phyloP scores from a whole-genome alignment of 1,284 basidiomycete genomes.

The Apiotrichum sp. region DNA sequence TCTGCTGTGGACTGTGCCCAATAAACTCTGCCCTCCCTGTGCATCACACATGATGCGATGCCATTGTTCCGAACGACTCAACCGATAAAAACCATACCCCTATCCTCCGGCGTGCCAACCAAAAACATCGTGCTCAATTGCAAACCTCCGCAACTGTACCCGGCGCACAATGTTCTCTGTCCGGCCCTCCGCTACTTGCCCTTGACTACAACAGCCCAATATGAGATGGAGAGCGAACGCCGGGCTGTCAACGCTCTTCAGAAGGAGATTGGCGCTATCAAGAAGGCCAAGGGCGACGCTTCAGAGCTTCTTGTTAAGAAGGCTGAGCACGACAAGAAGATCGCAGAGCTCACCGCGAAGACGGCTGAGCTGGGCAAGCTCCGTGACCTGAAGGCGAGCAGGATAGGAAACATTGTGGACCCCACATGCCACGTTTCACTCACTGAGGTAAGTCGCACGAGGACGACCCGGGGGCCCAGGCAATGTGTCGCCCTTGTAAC shows the following conservation, averaged over 20 bases:
- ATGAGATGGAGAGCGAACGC: conserved; percentile 67
- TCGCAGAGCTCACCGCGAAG: conserved; percentile 58
- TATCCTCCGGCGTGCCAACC: too few species aligned
- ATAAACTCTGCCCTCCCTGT: too few species aligned
- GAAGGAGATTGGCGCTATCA: conserved; percentile 89
- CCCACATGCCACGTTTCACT: conserved; percentile 75
- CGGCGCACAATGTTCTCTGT: too few species aligned
- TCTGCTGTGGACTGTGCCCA: too few species aligned
- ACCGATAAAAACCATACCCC: too few species aligned
- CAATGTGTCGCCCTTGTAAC: too few species aligned
- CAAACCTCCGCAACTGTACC: too few species aligned
- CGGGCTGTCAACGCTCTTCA: conserved; percentile 85
- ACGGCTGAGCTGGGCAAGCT: conserved; percentile 67
- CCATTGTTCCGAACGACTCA: too few species aligned
- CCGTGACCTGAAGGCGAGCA: conserved; percentile 66
- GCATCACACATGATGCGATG: too few species aligned
- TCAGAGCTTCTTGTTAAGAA: conserved; percentile 83
- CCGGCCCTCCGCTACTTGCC: too few species aligned
- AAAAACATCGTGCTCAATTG: too few species aligned
- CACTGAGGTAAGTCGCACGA: conserved; percentile 63
- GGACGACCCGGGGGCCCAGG: background rate
- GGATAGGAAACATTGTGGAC: conserved; percentile 89
- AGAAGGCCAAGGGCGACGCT: conserved; percentile 89
- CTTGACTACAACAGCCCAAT: conserved; percentile 59
- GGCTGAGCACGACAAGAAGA: conserved; percentile 66